phyloP scores from a whole-genome alignment of 768 basidiomycete genomes.

The Boletus edulis region DNA sequence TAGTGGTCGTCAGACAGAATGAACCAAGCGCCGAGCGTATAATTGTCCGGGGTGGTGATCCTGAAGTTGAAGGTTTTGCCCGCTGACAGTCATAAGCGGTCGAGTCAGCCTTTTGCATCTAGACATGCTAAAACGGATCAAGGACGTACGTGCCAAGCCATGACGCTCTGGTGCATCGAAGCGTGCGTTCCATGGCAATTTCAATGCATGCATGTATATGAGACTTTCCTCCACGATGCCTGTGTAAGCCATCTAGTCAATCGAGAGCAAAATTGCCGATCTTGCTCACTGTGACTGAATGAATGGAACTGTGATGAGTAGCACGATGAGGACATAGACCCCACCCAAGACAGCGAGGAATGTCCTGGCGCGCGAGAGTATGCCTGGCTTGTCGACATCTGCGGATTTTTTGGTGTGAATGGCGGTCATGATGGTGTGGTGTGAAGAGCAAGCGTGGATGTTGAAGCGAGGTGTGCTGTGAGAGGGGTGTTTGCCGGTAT shows the following conservation, averaged over 20 bases:
- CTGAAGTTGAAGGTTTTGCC: slow-evolving; percentile 75
- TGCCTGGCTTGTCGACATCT: slow-evolving; percentile 6
- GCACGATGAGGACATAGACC: slow-evolving; percentile 52
- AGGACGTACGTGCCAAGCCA: slow-evolving; percentile 71
- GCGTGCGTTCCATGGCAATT: slow-evolving; percentile 58
- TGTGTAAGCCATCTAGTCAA: slow-evolving; percentile 15
- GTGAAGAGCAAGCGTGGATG: not conserved
- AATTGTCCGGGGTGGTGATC: slow-evolving; percentile 73
- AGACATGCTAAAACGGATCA: no score
- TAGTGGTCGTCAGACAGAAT: slow-evolving; percentile 67
- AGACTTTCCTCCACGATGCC: slow-evolving; percentile 35
- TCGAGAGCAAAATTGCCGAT: slow-evolving; percentile 13
- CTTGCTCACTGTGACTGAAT: slow-evolving; percentile 66
- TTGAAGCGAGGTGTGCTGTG: not conserved
- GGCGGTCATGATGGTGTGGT: slow-evolving; percentile 10
- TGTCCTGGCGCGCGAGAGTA: slow-evolving; percentile 29
- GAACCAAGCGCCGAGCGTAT: slow-evolving; percentile 85
- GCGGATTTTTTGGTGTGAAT: not conserved
- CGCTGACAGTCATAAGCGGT: slow-evolving; percentile 40
- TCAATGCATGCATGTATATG: slow-evolving; percentile 66
- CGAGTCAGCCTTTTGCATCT: no score
- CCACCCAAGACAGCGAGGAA: slow-evolving; percentile 43
- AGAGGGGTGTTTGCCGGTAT: slow-evolving; percentile 15
- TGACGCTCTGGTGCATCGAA: slow-evolving; percentile 73
- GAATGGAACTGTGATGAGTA: slow-evolving; percentile 56